A percentile compares a stretch with the other conserved stretches of the same genome.
phyloP scores from a whole-genome alignment of 2,329 filamentous ascomycete genomes.

The Sarocladiaceae sp. region DNA sequence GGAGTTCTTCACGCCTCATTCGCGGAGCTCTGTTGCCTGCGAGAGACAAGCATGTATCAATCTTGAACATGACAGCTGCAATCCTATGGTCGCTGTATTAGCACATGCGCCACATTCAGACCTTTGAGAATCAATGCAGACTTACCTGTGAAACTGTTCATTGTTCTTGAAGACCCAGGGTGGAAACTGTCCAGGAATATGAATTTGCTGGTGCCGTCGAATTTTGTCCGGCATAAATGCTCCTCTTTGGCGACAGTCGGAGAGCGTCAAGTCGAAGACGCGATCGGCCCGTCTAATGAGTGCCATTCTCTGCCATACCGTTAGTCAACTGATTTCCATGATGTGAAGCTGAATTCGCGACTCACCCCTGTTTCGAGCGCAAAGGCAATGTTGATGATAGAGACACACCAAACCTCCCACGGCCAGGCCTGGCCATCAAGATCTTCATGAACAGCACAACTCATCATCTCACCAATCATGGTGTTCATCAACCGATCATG shows the following conservation, averaged over 20 bases:
- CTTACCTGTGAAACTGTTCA: slow-evolving; percentile 32
- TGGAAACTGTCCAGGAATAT: slow-evolving; percentile 32
- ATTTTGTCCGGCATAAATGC: slow-evolving; percentile 31
- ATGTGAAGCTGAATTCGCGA: background rate
- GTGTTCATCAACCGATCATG: background rate
- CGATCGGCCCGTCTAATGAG: slow-evolving; percentile 26
- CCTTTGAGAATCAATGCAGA: background rate
- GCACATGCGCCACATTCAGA: no score
- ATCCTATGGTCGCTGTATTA: no score
- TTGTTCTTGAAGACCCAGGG: slow-evolving; percentile 27
- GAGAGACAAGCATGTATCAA: slow-evolving; percentile 33
- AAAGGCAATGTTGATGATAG: slow-evolving; percentile 35
- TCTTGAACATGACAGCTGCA: slow-evolving; percentile 28
- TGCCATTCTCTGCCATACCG: slow-evolving; percentile 22
- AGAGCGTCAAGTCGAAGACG: slow-evolving; percentile 29
- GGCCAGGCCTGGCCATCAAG: slow-evolving; percentile 19
- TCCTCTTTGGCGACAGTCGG: slow-evolving; percentile 28
- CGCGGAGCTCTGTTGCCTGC: slow-evolving; percentile 25
- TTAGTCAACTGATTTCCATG: background rate
- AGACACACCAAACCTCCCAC: slow-evolving; percentile 27
- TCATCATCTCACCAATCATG: background rate
- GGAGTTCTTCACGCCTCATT: slow-evolving; percentile 31
- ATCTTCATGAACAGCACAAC: slow-evolving; percentile 2
- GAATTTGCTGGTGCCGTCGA: slow-evolving; percentile 28
- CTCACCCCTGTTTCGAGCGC: slow-evolving; percentile 31